Evolutionary conservation across 768 basidiomycete species (phyloP).

Genomic region (Agaricus subrufescens): DNA sequence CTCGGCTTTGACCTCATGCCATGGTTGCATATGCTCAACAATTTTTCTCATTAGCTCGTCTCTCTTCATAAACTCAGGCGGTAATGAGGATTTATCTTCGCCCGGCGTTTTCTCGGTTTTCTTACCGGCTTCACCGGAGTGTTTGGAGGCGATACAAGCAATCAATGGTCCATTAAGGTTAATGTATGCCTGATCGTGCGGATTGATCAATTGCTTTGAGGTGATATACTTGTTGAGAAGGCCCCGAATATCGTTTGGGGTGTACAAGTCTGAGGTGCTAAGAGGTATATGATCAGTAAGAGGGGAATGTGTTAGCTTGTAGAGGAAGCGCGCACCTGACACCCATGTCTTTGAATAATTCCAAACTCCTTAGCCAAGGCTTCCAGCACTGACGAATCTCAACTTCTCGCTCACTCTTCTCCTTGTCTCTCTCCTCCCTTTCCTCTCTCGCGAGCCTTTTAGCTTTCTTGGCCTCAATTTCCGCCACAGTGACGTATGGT

Average conservation of each 20-base stretch:
- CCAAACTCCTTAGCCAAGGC: slow-evolving; percentile 51
- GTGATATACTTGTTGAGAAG: slow-evolving; percentile 61
- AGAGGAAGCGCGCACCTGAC: slow-evolving; percentile 45
- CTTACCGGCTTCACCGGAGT: slow-evolving; percentile 19
- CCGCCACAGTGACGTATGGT: slow-evolving; percentile 55
- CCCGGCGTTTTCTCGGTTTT: slow-evolving; percentile 23
- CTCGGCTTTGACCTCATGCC: slow-evolving; percentile 59
- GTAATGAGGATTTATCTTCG: neutral
- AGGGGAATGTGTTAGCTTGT: neutral
- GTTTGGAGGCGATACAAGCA: slow-evolving; percentile 31
- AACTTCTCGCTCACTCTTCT: slow-evolving; percentile 44
- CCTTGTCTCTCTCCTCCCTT: slow-evolving; percentile 36
- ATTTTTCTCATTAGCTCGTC: slow-evolving; percentile 57
- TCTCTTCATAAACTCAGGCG: slow-evolving; percentile 54
- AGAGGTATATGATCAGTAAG: neutral
- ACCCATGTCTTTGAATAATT: slow-evolving; percentile 61
- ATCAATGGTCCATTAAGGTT: slow-evolving; percentile 53
- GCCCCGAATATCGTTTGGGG: slow-evolving; percentile 48
- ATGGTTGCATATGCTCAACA: slow-evolving; percentile 66
- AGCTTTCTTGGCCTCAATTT: slow-evolving; percentile 58
- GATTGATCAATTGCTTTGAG: slow-evolving; percentile 58
- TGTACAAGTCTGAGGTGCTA: slow-evolving; percentile 54
- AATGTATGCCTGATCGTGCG: slow-evolving; percentile 62
- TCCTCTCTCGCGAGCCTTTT: slow-evolving; percentile 54
- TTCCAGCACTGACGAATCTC: slow-evolving; percentile 73